A percentile compares a stretch with the other conserved stretches of the same genome.
phyloP scores from a whole-genome alignment of 805 yeast genomes.

The Diddensiella caesifluorescens region DNA sequence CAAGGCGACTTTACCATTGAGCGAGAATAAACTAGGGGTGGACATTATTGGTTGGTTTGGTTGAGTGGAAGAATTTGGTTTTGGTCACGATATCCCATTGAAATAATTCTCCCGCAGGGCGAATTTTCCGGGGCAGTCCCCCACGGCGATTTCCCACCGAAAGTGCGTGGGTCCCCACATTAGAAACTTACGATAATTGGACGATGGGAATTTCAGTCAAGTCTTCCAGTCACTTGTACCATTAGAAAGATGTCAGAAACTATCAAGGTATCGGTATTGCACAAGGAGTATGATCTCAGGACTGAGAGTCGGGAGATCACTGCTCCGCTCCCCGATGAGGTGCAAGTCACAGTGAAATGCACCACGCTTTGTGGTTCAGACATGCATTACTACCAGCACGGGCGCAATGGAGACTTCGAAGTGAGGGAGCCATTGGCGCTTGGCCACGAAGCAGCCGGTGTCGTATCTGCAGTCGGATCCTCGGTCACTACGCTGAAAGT shows the following conservation, averaged over 20 bases:
- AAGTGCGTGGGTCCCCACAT: too few relatives aligned
- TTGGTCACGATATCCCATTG: neutral
- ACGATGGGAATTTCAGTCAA: too few relatives aligned
- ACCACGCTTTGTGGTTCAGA: constrained; percentile 54
- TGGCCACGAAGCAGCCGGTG: constrained; percentile 85
- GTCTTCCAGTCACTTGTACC: too few relatives aligned
- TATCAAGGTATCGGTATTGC: constrained; percentile 17
- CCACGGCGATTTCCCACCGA: too few relatives aligned
- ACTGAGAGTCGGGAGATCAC: constrained; percentile 14
- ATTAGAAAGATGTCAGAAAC: too few relatives aligned
- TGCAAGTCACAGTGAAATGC: constrained; percentile 16
- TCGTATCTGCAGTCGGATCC: constrained; percentile 63
- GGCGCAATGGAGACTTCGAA: constrained; percentile 72
- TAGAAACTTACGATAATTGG: too few relatives aligned
- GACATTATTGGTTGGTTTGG: too few relatives aligned
- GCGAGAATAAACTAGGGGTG: constrained; percentile 31
- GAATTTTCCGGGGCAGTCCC: too few relatives aligned
- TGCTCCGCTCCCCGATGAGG: constrained; percentile 16
- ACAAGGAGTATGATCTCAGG: constrained; percentile 17
- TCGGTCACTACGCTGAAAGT: constrained; percentile 59
- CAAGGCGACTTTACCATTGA: constrained; percentile 39
- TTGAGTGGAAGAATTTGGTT: neutral
- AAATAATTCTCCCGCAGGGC: too few relatives aligned
- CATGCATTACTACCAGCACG: constrained; percentile 75
- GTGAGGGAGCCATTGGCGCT: constrained; percentile 75